A percentile compares a stretch with the other conserved stretches of the same genome.
Evolutionary conservation across 352 stramenopile genomes (phyloP).

Genomic region (Globisporangium orthogonon): DNA sequence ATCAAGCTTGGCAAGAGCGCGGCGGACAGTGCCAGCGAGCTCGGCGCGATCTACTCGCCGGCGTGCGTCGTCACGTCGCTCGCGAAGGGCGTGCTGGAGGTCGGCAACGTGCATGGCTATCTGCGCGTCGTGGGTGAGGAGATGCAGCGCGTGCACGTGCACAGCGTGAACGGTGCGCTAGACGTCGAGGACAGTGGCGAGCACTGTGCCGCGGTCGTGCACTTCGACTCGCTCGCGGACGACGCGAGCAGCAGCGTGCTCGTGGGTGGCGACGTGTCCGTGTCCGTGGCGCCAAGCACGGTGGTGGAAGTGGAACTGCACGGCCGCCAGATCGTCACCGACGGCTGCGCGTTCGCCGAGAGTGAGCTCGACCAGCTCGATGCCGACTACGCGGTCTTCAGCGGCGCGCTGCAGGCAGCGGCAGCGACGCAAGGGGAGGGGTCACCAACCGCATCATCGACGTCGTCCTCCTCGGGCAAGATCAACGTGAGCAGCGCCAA

Average conservation of each 20-base stretch:
- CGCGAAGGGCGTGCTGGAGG: slow-evolving; percentile 24
- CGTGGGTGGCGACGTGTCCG: slow-evolving; percentile 46
- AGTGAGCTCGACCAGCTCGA: slow-evolving; percentile 66
- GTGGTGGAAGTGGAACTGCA: slow-evolving; percentile 62
- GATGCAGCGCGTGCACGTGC: slow-evolving; percentile 36
- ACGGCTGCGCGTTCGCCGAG: slow-evolving; percentile 35
- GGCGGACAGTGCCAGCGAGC: slow-evolving; percentile 7
- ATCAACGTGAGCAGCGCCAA: slow-evolving; percentile 74
- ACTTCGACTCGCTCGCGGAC: slow-evolving; percentile 67
- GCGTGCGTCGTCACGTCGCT: slow-evolving; percentile 39
- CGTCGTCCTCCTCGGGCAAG: slow-evolving; percentile 35
- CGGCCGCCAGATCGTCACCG: slow-evolving; percentile 34
- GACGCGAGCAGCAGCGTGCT: slow-evolving; percentile 51
- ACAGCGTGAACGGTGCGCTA: slow-evolving; percentile 62
- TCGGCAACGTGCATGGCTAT: slow-evolving; percentile 72
- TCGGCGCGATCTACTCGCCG: slow-evolving; percentile 73
- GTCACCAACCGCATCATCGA: background rate
- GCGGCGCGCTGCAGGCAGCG: slow-evolving; percentile 30
- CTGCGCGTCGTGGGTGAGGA: slow-evolving; percentile 46
- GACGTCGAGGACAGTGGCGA: slow-evolving; percentile 67
- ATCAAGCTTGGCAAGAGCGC: slow-evolving; percentile 48
- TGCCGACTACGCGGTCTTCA: slow-evolving; percentile 70
- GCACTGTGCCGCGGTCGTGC: slow-evolving; percentile 41
- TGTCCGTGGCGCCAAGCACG: slow-evolving; percentile 60
- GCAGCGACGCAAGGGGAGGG: background rate